A percentile compares a stretch with the other conserved stretches of the same genome.
phyloP scores from a whole-genome alignment of 2,329 filamentous ascomycete genomes.

The Dothideomycetes sp. region DNA sequence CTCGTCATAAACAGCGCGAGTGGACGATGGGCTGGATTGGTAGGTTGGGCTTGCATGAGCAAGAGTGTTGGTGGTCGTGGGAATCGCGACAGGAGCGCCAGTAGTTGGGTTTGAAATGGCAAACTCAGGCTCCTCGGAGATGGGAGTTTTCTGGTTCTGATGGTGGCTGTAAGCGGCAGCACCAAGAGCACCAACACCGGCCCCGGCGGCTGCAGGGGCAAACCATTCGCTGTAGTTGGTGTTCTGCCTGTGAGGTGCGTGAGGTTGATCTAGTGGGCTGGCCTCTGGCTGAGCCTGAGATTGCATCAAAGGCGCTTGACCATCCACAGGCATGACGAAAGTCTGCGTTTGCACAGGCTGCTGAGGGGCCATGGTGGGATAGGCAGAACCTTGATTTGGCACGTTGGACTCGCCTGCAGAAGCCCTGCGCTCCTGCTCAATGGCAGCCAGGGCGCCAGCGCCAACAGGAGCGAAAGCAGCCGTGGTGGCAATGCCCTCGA shows the following conservation, averaged over 20 bases:
- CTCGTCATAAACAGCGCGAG: neutral
- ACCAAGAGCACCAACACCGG: constrained; percentile 26
- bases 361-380: constrained; percentile 1
- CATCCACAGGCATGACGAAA: constrained; percentile 9
- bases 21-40: neutral
- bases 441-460: neutral
- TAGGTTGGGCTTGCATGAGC: neutral
- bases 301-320: constrained; percentile 8
- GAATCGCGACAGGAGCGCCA: neutral
- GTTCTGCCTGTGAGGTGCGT: constrained; percentile 18
- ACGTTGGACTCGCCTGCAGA: too few species aligned
- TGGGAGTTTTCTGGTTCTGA: neutral
- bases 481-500: constrained; percentile 9
- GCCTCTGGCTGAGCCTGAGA: constrained; percentile 14
- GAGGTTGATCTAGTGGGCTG: constrained; percentile 6
- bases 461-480: neutral
- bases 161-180: constrained; percentile 12
- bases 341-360: constrained; percentile 10
- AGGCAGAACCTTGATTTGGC: constrained; percentile 6
- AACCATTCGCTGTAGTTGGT: constrained; percentile 42
- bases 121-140: neutral
- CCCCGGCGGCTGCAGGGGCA: constrained; percentile 33
- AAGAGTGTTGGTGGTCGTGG: neutral
- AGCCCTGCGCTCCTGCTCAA: neutral
- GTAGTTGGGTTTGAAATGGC: neutral